A percentile compares a stretch with the other conserved stretches of the same genome.
Conservation (phyloP, 257 asterid species). For the Scutellaria minor region DNA sequence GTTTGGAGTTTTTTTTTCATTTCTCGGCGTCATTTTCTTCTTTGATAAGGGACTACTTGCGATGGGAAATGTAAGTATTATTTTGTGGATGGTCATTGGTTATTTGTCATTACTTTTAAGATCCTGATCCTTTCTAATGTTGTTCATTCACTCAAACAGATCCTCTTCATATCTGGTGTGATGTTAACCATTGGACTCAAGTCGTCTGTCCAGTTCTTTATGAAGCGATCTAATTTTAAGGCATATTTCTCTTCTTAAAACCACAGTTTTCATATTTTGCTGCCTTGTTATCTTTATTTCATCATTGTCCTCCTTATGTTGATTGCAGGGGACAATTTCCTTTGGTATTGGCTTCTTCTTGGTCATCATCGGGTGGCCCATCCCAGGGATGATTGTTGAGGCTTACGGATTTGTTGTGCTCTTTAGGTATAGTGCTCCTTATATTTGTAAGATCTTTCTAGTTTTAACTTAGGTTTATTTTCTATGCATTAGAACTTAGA, state of each 20-base stretch:
- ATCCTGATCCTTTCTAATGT: slow-evolving; percentile 19
- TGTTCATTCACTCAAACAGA: slow-evolving; percentile 55
- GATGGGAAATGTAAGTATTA: slow-evolving; percentile 85
- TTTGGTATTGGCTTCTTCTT: slow-evolving; percentile 83
- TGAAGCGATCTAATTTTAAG: slow-evolving; percentile 88
- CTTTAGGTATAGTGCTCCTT: slow-evolving; percentile 64
- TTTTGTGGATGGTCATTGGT: slow-evolving; percentile 11
- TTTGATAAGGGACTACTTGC: slow-evolving; percentile 95
- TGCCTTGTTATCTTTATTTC: slow-evolving; percentile 16
- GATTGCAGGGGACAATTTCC: slow-evolving; percentile 73
- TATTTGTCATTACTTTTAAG: slow-evolving; percentile 25
- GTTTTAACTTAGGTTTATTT: slow-evolving; percentile 16
- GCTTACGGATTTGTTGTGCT: slow-evolving; percentile 93
- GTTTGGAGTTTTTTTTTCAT: slow-evolving; percentile 85
- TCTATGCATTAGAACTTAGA: slow-evolving; percentile 14
- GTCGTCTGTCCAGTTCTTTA: slow-evolving; percentile 89
- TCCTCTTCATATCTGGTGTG: slow-evolving; percentile 96
- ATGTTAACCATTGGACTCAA: slow-evolving; percentile 81
- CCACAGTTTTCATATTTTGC: not conserved
- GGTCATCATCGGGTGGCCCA: slow-evolving; percentile 93
- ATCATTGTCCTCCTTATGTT: slow-evolving; percentile 29
- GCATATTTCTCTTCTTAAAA: slow-evolving; percentile 39
- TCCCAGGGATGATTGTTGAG: slow-evolving; percentile 92
- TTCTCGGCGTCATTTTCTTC: slow-evolving; percentile 85
- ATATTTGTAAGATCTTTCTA: not conserved